Evolutionary conservation across 73 alveolate species (phyloP), one percentile per base, ranked within the genome.

Genomic region (Stentor roeselii): DNA sequence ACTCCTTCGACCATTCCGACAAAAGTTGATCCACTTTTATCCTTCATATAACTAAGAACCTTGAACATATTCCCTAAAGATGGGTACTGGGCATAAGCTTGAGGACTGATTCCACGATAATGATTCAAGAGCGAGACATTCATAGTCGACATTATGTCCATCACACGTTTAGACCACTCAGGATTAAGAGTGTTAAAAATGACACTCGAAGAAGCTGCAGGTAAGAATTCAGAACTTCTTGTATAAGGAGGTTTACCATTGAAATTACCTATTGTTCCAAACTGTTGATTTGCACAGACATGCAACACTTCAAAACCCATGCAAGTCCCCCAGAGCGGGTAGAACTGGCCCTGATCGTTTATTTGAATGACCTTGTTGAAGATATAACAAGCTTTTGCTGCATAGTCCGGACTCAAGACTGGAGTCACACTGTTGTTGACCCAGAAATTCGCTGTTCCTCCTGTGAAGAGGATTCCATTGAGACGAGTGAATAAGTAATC

Each of bases 301-400:
- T 78, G 78, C 15, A 78, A 41, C 78, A 42, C 36, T 42, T 78
- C 84, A 78, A 78, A 76, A 0, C 96, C 96, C 59, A 85, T 83
- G 87, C 96, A 91, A 15, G 87, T 86, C 3, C 96, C 96, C 59
- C 78, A 14, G 3, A 91, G 58, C 0, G 96, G 96, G 91, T 82
- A 91, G 37, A 75, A 76, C 34, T 60, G 86, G 32, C 93, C 96
- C 39, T 37, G 30, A 60, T 91, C 91, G 59, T 88, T 90, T n/a
- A 60, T n/a, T 76, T 86, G 31, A 2, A 37, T 41, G 11, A 91
- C 90, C 21, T 83, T 78, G 11, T 41, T 39, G 42, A 82, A 30
- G 39, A 90, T 82, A 59, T 67, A 61, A 27, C 41, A 30, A 3
- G 89, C 75, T 2, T 87, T 78, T 38, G 60, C 77, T 30, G 90